phyloP scores from a whole-genome alignment of 2,329 filamentous ascomycete species.

The Nemania sp. region DNA sequence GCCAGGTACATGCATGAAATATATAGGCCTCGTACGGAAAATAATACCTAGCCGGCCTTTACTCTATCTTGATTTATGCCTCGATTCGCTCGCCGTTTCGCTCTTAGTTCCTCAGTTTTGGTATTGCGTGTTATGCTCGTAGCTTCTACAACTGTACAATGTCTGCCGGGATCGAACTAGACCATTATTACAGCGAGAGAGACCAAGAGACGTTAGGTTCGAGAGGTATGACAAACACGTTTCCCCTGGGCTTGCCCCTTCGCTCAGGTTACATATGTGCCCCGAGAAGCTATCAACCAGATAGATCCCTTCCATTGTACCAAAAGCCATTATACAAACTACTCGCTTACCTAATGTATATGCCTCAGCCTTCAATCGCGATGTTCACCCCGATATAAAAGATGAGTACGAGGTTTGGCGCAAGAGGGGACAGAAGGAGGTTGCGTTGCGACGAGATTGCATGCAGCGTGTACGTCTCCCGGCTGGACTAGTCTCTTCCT shows the following conservation, averaged over 20 bases:
- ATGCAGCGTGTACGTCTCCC: constrained; percentile 66
- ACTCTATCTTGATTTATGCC: not conserved
- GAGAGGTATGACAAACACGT: not conserved
- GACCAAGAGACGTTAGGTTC: not conserved
- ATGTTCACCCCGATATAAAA: constrained; percentile 69
- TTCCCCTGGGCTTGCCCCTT: not conserved
- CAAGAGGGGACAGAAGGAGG: constrained; percentile 79
- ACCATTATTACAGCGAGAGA: not conserved
- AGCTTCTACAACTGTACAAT: not conserved
- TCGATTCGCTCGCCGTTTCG: not conserved
- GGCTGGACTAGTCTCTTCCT: not conserved
- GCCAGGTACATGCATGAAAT: not conserved
- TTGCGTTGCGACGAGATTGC: constrained; percentile 75
- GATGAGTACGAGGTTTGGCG: constrained; percentile 91
- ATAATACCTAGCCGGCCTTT: not conserved
- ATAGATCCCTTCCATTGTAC: not conserved
- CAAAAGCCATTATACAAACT: constrained; percentile 1
- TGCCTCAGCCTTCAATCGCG: constrained; percentile 74
- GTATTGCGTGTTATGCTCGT: not conserved
- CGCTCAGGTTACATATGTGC: not conserved
- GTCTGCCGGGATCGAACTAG: constrained; percentile 15
- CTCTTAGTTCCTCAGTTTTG: not conserved
- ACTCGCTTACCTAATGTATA: constrained; percentile 18
- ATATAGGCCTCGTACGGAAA: not conserved
- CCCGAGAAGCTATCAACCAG: not conserved